Conservation (phyloP, 139 green algal species). For the Mychonastes homosphaera region DNA sequence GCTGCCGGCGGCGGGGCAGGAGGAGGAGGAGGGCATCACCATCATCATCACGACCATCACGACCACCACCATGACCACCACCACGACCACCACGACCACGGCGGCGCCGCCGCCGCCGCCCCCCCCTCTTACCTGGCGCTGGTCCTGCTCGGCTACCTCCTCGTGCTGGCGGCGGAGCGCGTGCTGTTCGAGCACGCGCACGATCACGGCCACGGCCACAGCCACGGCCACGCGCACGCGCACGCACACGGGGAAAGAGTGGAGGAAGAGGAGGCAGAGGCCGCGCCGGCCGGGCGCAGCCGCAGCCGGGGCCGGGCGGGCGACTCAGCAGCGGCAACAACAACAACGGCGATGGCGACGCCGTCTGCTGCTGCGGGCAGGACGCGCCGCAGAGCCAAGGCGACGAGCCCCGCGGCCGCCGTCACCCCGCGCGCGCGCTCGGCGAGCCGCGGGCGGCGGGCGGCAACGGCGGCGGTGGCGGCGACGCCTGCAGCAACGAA, state of each 20-base stretch:
- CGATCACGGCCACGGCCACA: too few species aligned
- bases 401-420: constrained; percentile 4
- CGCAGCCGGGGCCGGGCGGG: background rate
- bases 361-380: background rate
- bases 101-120: too few species aligned
- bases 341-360: background rate
- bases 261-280: background rate
- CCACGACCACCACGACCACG: too few species aligned
- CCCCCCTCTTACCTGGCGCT: constrained; percentile 14
- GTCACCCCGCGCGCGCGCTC: background rate
- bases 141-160: constrained; percentile 16
- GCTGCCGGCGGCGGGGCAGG: too few species aligned
- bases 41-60: too few species aligned
- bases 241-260: constrained; percentile 10
- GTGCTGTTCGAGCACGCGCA: constrained; percentile 20
- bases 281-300: background rate
- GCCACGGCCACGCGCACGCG: constrained; percentile 8
- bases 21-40: too few species aligned
- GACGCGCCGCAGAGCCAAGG: background rate
- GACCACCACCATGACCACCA: too few species aligned
- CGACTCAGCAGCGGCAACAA: background rate
- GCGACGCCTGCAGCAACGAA: too few species aligned
- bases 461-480: background rate
- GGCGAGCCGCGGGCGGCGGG: background rate
- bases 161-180: constrained; percentile 20